Conservation (phyloP, 352 stramenopile species). For the Pythium pyrilobum region DNA sequence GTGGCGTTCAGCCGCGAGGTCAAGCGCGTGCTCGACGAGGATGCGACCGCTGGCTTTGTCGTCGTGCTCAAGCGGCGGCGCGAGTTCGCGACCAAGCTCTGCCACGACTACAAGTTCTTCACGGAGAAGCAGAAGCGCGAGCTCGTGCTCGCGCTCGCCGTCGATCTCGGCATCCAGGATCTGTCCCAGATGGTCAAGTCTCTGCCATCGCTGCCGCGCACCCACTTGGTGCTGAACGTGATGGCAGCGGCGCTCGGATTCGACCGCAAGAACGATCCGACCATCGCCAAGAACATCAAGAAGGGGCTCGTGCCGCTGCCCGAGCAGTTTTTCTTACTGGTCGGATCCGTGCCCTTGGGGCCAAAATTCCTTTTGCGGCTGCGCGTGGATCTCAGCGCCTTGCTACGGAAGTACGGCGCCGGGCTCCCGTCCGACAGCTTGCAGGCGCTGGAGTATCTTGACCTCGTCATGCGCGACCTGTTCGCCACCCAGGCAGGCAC, state of each 20-base stretch:
- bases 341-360: constrained; percentile 62
- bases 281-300: constrained; percentile 83
- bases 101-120: constrained; percentile 71
- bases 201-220: constrained; percentile 66
- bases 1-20: constrained; percentile 51
- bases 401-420: constrained; percentile 47
- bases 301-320: constrained; percentile 72
- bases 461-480: constrained; percentile 78
- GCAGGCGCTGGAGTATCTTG: constrained; percentile 67
- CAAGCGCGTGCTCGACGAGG: constrained; percentile 55
- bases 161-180: constrained; percentile 76
- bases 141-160: constrained; percentile 70
- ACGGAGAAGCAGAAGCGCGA: constrained; percentile 72
- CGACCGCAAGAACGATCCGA: constrained; percentile 75
- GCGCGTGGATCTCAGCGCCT: constrained; percentile 49
- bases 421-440: constrained; percentile 42
- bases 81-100: constrained; percentile 73
- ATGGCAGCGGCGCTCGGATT: constrained; percentile 71
- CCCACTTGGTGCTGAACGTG: constrained; percentile 79
- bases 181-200: constrained; percentile 79
- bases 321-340: constrained; percentile 75
- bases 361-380: constrained; percentile 72
- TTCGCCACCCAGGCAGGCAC: constrained; percentile 81
- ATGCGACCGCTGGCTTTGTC: constrained; percentile 77
- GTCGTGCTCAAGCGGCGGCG: constrained; percentile 73